Percentiles rank a stretch among this genome's conserved stretches.
Evolutionary conservation across 805 yeast genomes (phyloP).

Genomic region (Candida anglica): DNA sequence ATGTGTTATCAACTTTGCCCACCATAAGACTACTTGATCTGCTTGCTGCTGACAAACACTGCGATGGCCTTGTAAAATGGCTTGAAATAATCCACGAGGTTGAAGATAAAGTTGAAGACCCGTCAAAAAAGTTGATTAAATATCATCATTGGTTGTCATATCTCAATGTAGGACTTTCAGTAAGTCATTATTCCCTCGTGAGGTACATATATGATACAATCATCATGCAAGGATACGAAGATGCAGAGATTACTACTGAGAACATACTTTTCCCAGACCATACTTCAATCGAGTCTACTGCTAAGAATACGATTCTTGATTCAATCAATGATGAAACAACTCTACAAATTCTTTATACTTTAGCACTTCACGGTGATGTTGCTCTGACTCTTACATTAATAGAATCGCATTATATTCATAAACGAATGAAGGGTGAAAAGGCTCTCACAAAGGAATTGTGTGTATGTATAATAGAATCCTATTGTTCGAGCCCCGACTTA

Average conservation of each 20-base stretch:
- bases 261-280: conserved; percentile 15
- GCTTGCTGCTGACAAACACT: conserved; percentile 16
- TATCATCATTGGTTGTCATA: conserved; percentile 16
- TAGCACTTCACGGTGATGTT: conserved; percentile 36
- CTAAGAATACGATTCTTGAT: conserved; percentile 8
- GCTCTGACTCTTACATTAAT: conserved; percentile 27
- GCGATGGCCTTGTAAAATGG: conserved; percentile 14
- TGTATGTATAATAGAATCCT: conserved; percentile 28
- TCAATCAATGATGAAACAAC: conserved; percentile 20
- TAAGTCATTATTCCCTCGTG: conserved; percentile 24
- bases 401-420: conserved; percentile 34
- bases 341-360: conserved; percentile 22
- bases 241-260: conserved; percentile 16
- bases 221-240: conserved; percentile 25
- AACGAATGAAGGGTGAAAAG: conserved; percentile 24
- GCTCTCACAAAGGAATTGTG: conserved; percentile 31
- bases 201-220: conserved; percentile 22
- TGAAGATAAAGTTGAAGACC: background rate
- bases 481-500: conserved; percentile 21
- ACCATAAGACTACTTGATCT: conserved; percentile 11
- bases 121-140: conserved; percentile 4
- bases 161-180: conserved; percentile 18
- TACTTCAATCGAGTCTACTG: conserved; percentile 3
- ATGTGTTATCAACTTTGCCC: conserved; percentile 13
- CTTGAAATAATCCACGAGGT: conserved; percentile 7